Evolutionary conservation across 192 early-diverging fungal species (phyloP), one percentile per base, ranked within the genome.

Genomic region (Mortierella hygrophila): DNA sequence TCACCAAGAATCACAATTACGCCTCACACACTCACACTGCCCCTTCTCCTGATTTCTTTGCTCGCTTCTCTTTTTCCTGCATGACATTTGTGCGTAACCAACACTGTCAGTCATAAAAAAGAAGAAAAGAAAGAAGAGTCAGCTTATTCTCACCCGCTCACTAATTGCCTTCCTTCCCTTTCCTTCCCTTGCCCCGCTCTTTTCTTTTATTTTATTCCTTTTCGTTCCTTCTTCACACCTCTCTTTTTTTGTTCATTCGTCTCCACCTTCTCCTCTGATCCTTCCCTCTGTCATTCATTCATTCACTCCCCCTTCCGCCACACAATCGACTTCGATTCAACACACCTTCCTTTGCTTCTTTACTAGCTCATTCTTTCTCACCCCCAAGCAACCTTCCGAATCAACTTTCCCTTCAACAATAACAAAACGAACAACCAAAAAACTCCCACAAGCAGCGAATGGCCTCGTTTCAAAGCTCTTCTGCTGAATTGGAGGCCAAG

Each of bases 391-490:
- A 38, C 38, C 21, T 52, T 21, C 15, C 54, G 5, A 54, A 60
- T 15, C 26, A 55, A 32, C 18, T 42, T 42, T 38, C 35, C 4
- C 29, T 32, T 18, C 38, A 15, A 73, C 26, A 11, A 49, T n/a
- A 47, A 73, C n/a, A 29, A 47, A 16, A 46, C 7, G 49, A 32
- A 54, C 73, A 38, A 23, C 68, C 73, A 38, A 23, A 37, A 38
- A 68, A 68, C 42, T 35, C 8, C 47, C 26, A 44, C 68, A 26
- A 32, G 37, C 55, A 55, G 15, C 74, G 40, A 65, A 80, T 78
- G 77, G 72, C 77, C 82, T 79, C 77, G 29, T 54, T 54, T 74
- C 81, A 70, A 77, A 82, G 42, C 70, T 63, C 81, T 4, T 35
- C 49, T 47, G 69, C 76, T 70, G 72, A 55, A 71, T 77, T 76